Evolutionary conservation across 148 eudicot genomes (phyloP).

Genomic region (Oxyria digyna): DNA sequence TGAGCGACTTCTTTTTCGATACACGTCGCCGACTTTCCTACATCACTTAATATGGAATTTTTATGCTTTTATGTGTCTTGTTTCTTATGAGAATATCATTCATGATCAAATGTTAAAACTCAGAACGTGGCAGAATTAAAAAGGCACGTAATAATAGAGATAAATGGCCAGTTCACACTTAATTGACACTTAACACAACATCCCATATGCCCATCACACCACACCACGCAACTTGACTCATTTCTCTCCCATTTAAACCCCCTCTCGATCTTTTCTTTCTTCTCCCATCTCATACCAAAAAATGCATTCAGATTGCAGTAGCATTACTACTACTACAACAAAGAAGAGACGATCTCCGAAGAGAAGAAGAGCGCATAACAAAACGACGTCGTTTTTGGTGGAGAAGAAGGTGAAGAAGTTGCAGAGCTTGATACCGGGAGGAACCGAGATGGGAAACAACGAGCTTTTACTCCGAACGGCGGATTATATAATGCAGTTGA

Average conservation of each 20-base stretch:
- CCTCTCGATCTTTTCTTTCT: too few relatives aligned
- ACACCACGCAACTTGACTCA: neutral
- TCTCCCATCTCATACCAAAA: neutral
- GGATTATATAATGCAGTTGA: slow-evolving; percentile 46
- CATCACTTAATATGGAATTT: too few relatives aligned
- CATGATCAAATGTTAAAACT: too few relatives aligned
- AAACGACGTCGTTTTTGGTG: slow-evolving; percentile 6
- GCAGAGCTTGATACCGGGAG: slow-evolving; percentile 47
- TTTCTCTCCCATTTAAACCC: neutral
- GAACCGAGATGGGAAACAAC: slow-evolving; percentile 22
- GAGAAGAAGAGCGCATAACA: neutral
- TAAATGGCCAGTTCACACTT: slow-evolving; percentile 2
- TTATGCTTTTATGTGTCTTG: too few relatives aligned
- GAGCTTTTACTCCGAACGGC: slow-evolving; percentile 35
- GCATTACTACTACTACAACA: neutral
- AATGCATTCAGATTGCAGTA: neutral
- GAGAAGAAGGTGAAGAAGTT: slow-evolving; percentile 40
- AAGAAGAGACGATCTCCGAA: neutral
- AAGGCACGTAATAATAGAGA: neutral
- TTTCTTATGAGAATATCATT: too few relatives aligned
- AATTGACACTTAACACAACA: slow-evolving; percentile 6
- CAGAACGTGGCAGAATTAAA: neutral
- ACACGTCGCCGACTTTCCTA: too few relatives aligned
- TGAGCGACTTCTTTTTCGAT: too few relatives aligned
- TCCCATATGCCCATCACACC: neutral